Evolutionary conservation across 179 eudicot species (phyloP), one percentile per base, ranked within the genome.

Genomic region (Spergularia azorica): DNA sequence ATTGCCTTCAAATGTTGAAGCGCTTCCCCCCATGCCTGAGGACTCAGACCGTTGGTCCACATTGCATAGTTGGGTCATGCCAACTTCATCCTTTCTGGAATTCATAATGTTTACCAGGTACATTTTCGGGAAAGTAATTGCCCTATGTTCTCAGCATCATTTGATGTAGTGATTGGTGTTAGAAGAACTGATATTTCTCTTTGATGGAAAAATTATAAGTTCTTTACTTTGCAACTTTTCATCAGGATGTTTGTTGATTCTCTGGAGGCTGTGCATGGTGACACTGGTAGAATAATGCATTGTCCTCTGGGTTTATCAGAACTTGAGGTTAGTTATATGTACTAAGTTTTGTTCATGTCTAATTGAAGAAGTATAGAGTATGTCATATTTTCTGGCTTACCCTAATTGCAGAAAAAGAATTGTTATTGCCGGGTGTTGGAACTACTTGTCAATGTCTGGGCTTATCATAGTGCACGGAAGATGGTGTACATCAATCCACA

Each of bases 11-110:
- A 83, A 82, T 73, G 80, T 87, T 65, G 94, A 89, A 75, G 95
- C 92, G 66, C 99, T 95, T 80, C 99, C 97, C 48, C 97, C 97
- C 62, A 93, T 95, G 97, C 97, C 99, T 56, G 92, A 88, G 78
- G 97, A 88, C 85, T 94, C 93, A 48, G 97, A 89, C 76, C 90
- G 81, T 79, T 95, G 99, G 97, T 89, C 93, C 76, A 88, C 97
- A 52, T 82, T 93, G 77, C 94, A 95, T 78, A 88, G 99, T 79
- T 95, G 99, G 99, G 97, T 89, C 82, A 95, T 95, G 99, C 95
- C 99, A 58, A 93, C 99, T 77, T 87, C 97, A 77, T 95, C 99
- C 81, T 95, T 93, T 86, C 86, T 93, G 16, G 99, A 95, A 84
- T 95, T 95, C 73, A 70, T 90, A 15, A 93, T 93, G 97, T 95